Conservation (phyloP, 2,329 filamentous ascomycete species). For the Aureobasidium mangrovei region DNA sequence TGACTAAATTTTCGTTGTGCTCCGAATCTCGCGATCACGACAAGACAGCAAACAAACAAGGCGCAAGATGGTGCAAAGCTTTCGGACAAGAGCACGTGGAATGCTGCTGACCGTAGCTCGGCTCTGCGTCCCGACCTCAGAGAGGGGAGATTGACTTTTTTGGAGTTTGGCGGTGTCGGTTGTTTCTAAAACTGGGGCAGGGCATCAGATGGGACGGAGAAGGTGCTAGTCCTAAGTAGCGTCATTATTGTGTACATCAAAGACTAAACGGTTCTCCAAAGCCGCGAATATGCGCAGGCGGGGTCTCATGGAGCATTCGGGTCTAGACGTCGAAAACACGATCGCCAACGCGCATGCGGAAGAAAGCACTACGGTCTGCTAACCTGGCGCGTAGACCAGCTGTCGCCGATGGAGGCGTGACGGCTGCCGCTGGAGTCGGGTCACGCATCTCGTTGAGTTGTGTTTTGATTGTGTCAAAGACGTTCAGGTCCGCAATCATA, state of each 20-base stretch:
- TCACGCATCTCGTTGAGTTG: constrained; percentile 33
- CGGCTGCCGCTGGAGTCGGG: constrained; percentile 17
- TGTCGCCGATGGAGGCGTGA: constrained; percentile 5
- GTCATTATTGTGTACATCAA: not conserved
- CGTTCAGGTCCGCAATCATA: constrained; percentile 36
- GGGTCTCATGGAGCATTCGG: not conserved
- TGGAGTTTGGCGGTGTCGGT: not conserved
- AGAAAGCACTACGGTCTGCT: constrained; percentile 13
- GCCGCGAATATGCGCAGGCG: constrained; percentile 3
- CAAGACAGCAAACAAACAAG: not conserved
- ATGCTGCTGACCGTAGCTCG: constrained; percentile 5
- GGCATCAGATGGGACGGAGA: not conserved
- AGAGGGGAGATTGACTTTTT: not conserved
- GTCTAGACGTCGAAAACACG: constrained; percentile 15
- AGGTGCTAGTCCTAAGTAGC: constrained; percentile 4
- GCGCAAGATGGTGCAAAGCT: constrained; percentile 1
- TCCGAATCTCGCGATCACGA: not conserved
- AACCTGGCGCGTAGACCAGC: constrained; percentile 16
- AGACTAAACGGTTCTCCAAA: constrained; percentile 4
- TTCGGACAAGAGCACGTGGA: constrained; percentile 4
- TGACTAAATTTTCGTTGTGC: not conserved
- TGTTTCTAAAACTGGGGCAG: not conserved
- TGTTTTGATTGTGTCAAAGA: constrained; percentile 34
- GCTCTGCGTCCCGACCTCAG: not conserved
- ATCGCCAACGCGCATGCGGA: constrained; percentile 13